These are phyloP conservation scores for Leishmania braziliensis DNA, from an alignment of 208 protist genomes.

Conservation along the genomic window DNA sequence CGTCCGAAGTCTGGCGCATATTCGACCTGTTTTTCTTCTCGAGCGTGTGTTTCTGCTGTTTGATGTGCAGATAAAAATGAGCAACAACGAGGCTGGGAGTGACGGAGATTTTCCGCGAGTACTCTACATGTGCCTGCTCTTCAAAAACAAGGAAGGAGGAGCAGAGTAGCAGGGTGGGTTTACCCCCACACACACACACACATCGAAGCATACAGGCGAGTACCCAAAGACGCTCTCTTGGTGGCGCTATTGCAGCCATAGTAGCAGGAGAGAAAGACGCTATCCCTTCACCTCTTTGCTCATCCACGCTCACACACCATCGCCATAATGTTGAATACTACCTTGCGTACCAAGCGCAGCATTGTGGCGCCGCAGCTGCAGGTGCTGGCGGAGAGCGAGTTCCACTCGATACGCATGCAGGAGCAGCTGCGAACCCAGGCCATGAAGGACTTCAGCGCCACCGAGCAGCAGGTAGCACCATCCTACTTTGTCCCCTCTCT, in stretches of 20 bases:
- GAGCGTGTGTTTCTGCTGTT: not conserved
- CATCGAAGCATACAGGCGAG: not conserved
- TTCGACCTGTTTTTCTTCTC: not conserved
- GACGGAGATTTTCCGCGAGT: not conserved
- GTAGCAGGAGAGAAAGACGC: not conserved
- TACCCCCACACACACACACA: not conserved
- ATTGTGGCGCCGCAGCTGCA: not conserved
- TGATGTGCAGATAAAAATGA: not conserved
- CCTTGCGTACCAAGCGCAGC: constrained; percentile 16
- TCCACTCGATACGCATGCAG: constrained; percentile 66
- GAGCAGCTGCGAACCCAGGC: constrained; percentile 40
- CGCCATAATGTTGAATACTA: not conserved
- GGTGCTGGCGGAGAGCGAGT: constrained; percentile 47
- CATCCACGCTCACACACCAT: not conserved
- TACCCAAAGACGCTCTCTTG: not conserved
- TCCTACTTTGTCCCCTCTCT: constrained; percentile 88
- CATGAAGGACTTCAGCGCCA: constrained; percentile 22
- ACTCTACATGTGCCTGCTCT: not conserved
- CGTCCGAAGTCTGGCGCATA: constrained; percentile 24
- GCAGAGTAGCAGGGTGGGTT: not conserved
- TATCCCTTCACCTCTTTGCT: not conserved
- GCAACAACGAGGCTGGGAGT: not conserved
- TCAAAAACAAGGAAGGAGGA: not conserved
- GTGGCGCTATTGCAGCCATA: not conserved
- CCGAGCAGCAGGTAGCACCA: constrained; percentile 25